Evolutionary conservation across 495 filamentous ascomycete genomes (phyloP).

Genomic region (Cetradonia linearis): DNA sequence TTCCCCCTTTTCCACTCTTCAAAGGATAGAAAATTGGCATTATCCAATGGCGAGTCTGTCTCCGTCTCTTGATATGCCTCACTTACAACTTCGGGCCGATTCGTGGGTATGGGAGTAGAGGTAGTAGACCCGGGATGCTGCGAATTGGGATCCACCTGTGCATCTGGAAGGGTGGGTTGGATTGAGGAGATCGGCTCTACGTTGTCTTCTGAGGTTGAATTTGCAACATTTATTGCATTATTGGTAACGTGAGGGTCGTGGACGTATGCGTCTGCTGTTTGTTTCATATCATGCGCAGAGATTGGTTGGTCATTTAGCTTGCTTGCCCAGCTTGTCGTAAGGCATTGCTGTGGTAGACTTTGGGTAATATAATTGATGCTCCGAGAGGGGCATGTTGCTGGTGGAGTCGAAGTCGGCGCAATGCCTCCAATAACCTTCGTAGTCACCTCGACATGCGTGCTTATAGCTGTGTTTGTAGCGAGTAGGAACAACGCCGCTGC

Average conservation of each 20-base stretch:
- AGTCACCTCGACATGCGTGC: not conserved
- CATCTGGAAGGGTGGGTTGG: not conserved
- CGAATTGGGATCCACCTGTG: not conserved
- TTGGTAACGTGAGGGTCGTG: not conserved
- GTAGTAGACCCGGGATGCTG: slow-evolving; percentile 2
- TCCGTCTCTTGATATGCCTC: slow-evolving; percentile 37
- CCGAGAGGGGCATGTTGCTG: slow-evolving; percentile 48
- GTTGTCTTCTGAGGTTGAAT: not conserved
- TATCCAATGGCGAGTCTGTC: slow-evolving; percentile 61
- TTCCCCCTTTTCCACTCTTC: slow-evolving; percentile 98
- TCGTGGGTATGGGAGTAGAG: slow-evolving; percentile 1
- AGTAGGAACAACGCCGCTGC: slow-evolving; percentile 14
- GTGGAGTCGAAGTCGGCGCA: not conserved
- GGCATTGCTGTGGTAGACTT: slow-evolving; percentile 66
- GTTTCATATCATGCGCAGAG: slow-evolving; percentile 8
- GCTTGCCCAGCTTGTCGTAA: slow-evolving; percentile 40
- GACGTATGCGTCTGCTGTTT: slow-evolving; percentile 2
- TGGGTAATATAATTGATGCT: slow-evolving; percentile 78
- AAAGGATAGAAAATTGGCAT: slow-evolving; percentile 86
- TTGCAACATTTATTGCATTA: not conserved
- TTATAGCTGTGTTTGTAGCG: not conserved
- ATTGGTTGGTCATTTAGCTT: slow-evolving; percentile 18
- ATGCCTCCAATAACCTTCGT: not conserved
- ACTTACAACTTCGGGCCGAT: not conserved
- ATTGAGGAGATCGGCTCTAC: not conserved